These are phyloP conservation scores for Fusarium poae DNA, from an alignment of 2,329 filamentous ascomycete species.

Conservation along the genomic window DNA sequence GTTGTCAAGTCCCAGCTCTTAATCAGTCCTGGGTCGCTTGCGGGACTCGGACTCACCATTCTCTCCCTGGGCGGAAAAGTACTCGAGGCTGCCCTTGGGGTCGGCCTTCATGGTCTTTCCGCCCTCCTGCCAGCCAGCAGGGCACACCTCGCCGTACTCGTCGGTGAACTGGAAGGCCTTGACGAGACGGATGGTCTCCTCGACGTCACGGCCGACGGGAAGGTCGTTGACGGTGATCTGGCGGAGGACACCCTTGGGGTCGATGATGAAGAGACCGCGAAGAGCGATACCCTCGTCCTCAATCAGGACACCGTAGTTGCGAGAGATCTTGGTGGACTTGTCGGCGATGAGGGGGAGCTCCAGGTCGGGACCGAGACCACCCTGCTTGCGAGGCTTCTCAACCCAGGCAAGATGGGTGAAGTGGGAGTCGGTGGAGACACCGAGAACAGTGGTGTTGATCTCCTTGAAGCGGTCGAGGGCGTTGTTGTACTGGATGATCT, in stretches of 20 bases:
- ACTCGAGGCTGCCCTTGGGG: conserved; percentile 64
- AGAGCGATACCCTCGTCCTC: conserved; percentile 74
- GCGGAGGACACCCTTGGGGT: conserved; percentile 70
- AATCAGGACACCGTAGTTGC: conserved; percentile 73
- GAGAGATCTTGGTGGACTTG: conserved; percentile 70
- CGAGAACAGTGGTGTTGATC: conserved; percentile 71
- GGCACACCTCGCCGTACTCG: conserved; percentile 82
- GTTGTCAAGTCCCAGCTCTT: conserved; percentile 11
- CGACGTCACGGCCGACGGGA: conserved; percentile 73
- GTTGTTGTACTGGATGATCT: conserved; percentile 75
- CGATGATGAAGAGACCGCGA: conserved; percentile 74
- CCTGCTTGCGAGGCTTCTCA: conserved; percentile 68
- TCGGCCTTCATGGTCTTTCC: conserved; percentile 65
- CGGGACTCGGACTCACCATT: conserved; percentile 45
- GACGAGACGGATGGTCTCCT: conserved; percentile 74
- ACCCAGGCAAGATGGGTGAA: conserved; percentile 70
- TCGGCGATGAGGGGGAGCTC: conserved; percentile 73
- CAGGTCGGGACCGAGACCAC: conserved; percentile 70
- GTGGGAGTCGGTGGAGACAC: conserved; percentile 72
- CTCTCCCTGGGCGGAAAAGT: conserved; percentile 55
- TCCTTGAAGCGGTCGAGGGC: conserved; percentile 70
- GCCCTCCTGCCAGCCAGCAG: conserved; percentile 64
- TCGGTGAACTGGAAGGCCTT: conserved; percentile 86
- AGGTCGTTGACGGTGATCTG: conserved; percentile 76
- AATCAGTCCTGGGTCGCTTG: conserved; percentile 41